A percentile compares a stretch with the other conserved stretches of the same genome.
These are phyloP conservation scores for Clitoria ternatea DNA, from an alignment of 306 rosid genomes.

Conservation along the genomic window DNA sequence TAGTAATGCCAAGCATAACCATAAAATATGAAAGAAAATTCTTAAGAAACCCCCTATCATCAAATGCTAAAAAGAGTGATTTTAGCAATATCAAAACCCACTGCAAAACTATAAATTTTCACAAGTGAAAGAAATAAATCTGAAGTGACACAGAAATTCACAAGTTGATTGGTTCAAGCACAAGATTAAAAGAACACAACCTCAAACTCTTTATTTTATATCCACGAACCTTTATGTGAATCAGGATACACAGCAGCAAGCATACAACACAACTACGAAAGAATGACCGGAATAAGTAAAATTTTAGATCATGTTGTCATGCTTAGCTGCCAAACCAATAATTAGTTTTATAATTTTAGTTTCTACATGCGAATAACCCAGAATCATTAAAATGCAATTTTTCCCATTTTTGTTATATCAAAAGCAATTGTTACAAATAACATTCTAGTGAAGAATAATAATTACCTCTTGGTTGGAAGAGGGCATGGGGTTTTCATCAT, in stretches of 20 bases:
- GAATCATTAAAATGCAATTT: neutral
- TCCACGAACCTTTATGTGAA: neutral
- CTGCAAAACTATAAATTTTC: neutral
- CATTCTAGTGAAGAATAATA: neutral
- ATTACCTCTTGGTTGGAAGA: constrained; percentile 69
- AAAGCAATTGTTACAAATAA: neutral
- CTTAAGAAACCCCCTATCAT: neutral
- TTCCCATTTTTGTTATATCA: neutral
- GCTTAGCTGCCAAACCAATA: neutral
- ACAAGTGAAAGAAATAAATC: neutral
- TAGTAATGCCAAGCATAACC: constrained; percentile 9
- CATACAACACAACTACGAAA: neutral
- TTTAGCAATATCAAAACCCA: neutral
- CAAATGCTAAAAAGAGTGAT: constrained; percentile 7
- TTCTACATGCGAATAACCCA: neutral
- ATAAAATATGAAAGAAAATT: neutral
- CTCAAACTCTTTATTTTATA: neutral
- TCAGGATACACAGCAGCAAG: neutral
- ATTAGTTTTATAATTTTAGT: neutral
- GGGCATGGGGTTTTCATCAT: constrained; percentile 55
- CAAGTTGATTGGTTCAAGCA: neutral
- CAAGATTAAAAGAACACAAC: constrained; percentile 1
- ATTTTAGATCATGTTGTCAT: neutral
- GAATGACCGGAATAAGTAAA: neutral
- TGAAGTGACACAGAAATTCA: neutral